Evolutionary conservation across 2,329 filamentous ascomycete species (phyloP).

Genomic region (Pseudogymnoascus sp.): DNA sequence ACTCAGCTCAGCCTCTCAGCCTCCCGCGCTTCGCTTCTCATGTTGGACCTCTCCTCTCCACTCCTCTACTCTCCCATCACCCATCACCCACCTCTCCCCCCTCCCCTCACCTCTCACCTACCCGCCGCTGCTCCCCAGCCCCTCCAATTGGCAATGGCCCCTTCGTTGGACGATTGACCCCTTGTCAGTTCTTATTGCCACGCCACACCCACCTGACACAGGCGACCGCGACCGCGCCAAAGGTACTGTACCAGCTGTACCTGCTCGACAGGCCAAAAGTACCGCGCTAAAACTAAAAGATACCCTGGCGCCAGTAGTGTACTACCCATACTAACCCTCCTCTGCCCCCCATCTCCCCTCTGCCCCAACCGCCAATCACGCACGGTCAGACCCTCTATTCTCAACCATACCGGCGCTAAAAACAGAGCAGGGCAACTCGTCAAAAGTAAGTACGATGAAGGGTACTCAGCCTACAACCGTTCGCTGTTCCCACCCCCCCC

Average conservation of each 20-base stretch:
- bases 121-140: slow-evolving; percentile 17
- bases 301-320: not conserved
- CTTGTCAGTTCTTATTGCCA: not conserved
- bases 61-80: not conserved
- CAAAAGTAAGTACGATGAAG: not conserved
- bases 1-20: not conserved
- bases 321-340: not conserved
- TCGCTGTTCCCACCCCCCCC: not conserved
- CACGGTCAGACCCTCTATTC: not conserved
- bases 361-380: not conserved
- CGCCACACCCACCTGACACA: not conserved
- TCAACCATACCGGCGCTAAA: not conserved
- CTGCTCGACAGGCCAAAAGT: not conserved
- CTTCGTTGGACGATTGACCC: not conserved
- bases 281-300: not conserved
- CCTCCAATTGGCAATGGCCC: not conserved
- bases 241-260: not conserved
- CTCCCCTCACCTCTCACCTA: slow-evolving; percentile 10
- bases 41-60: slow-evolving; percentile 10
- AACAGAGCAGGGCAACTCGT: not conserved
- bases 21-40: slow-evolving; percentile 16
- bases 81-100: slow-evolving; percentile 13
- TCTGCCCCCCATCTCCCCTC: not conserved
- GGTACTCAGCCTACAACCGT: too few species aligned
- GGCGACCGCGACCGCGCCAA: not conserved